phyloP scores from a whole-genome alignment of 305 asterid genomes.

The Solanum hybrid region DNA sequence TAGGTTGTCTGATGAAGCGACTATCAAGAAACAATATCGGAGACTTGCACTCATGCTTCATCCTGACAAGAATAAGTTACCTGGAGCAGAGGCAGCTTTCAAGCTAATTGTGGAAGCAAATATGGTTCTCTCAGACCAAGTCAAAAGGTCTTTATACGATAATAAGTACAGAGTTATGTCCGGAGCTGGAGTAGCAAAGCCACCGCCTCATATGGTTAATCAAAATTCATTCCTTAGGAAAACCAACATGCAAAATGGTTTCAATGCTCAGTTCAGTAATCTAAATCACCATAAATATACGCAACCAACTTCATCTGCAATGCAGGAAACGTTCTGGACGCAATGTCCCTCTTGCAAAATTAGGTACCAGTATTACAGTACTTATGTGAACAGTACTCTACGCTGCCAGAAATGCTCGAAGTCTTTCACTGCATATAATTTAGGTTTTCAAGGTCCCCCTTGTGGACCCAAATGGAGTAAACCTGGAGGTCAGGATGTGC shows the following conservation, averaged over 20 bases:
- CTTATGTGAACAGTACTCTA: constrained; percentile 27
- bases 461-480: constrained; percentile 21
- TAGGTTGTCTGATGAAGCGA: constrained; percentile 44
- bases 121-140: constrained; percentile 47
- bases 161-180: constrained; percentile 27
- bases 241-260: constrained; percentile 27
- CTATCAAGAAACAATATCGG: constrained; percentile 68
- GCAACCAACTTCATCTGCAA: constrained; percentile 20
- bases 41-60: constrained; percentile 77
- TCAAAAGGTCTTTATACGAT: constrained; percentile 54
- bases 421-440: constrained; percentile 39
- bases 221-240: constrained; percentile 17
- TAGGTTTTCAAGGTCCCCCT: constrained; percentile 28
- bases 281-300: constrained; percentile 26
- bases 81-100: constrained; percentile 94
- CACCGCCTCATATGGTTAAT: constrained; percentile 27
- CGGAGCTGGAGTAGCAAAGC: constrained; percentile 28
- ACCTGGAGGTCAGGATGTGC: constrained; percentile 5
- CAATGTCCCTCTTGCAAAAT: constrained; percentile 49
- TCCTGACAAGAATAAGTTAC: constrained; percentile 84
- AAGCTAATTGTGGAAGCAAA: constrained; percentile 79
- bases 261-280: constrained; percentile 14
- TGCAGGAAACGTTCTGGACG: constrained; percentile 57
- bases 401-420: constrained; percentile 48
- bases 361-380: constrained; percentile 42